These are phyloP conservation scores for Hypsizygus marmoreus DNA, from an alignment of 768 basidiomycete species.

Conservation along the genomic window DNA sequence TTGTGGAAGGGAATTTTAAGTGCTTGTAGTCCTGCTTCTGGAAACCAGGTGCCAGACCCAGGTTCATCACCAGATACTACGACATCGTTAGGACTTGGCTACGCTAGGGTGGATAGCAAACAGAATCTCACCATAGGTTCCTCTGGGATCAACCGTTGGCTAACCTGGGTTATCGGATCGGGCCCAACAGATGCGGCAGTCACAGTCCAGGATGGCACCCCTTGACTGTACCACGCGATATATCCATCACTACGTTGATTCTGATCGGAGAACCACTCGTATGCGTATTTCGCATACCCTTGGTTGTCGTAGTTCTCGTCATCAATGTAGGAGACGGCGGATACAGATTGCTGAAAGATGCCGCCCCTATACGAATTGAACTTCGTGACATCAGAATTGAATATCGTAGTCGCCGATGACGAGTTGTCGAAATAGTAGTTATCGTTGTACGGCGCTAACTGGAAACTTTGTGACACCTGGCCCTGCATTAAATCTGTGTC, in stretches of 20 bases:
- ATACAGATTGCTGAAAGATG: slow-evolving; percentile 72
- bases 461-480: slow-evolving; percentile 79
- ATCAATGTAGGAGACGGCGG: slow-evolving; percentile 60
- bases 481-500: slow-evolving; percentile 51
- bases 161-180: slow-evolving; percentile 57
- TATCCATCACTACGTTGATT: slow-evolving; percentile 66
- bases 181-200: slow-evolving; percentile 68
- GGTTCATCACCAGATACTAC: slow-evolving; percentile 82
- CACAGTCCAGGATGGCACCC: slow-evolving; percentile 69
- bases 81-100: slow-evolving; percentile 8
- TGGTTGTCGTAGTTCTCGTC: slow-evolving; percentile 55
- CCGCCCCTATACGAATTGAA: slow-evolving; percentile 75
- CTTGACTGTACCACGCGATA: slow-evolving; percentile 81
- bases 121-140: slow-evolving; percentile 83
- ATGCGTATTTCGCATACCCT: slow-evolving; percentile 65
- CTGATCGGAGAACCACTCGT: slow-evolving; percentile 83
- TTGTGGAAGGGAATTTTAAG: slow-evolving; percentile 73
- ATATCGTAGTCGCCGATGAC: slow-evolving; percentile 53
- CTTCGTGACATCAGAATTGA: slow-evolving; percentile 48
- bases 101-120: not conserved
- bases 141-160: slow-evolving; percentile 75
- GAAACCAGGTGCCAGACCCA: slow-evolving; percentile 80
- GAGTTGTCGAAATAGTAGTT: slow-evolving; percentile 62
- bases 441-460: slow-evolving; percentile 78
- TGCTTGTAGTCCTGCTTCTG: slow-evolving; percentile 71